Base-by-base conservation (phyloP, 805 yeast genomes). In the Wickerhamomyces pijperi region DNA sequence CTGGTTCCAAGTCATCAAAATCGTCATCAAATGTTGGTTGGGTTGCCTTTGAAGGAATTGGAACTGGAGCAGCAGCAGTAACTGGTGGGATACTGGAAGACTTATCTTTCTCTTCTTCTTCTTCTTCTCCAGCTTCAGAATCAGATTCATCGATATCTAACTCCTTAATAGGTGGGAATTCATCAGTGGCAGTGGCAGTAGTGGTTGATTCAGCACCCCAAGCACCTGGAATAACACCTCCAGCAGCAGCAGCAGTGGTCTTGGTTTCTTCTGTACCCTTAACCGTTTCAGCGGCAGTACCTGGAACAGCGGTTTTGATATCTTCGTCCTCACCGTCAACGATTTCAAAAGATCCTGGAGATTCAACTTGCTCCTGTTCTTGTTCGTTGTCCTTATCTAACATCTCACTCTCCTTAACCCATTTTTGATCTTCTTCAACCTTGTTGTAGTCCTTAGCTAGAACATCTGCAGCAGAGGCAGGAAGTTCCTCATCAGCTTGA, bases 111-210 rank as follows among this genome's bases (percentile, higher is more conserved):
- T 25, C n/a, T 25, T 25, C 29, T 25, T 25, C 29, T 25, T 25
- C n/a, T 25, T 25, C 29, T 7, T 25, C 29, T 25, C 13, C 29
- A 4, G 41, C 45, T 31, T 33, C 38, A 21, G 45, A 39, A 20
- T 46, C 48, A 37, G 43, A 43, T 37, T 44, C 43, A 31, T 35
- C 42, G 38, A 44, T 44, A 19, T 37, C 42, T 21, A 39, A 38
- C 40, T 43, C 47, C 19, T 45, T 46, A 29, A 45, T 42, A 37
- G 49, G 46, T 33, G 48, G 49, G 41, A 78, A 77, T 46, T 77
- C 83, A 13, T 65, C 68, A 36, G 59, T 65, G 18, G 40, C 50
- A 21, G 42, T 36, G 15, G 35, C 34, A 7, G 42, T 23, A 25
- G 38, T 35, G 19, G 40, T 63, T 19, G 29, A 14, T 31, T 34